These are phyloP conservation scores for Silybum marianum DNA, from an alignment of 129 eudicot species.

Conservation along the genomic window DNA sequence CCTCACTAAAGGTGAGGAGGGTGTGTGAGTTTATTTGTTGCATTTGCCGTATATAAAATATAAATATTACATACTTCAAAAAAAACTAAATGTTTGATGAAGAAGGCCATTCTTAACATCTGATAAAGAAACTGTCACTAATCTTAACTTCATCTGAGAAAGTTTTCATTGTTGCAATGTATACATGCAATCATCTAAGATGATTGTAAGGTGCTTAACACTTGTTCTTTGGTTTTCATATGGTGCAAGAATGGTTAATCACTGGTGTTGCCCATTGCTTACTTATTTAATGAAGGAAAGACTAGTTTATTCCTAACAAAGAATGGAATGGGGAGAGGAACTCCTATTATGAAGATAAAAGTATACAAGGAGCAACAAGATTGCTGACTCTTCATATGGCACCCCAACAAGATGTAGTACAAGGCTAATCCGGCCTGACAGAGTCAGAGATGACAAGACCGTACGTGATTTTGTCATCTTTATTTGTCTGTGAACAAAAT, in stretches of 20 bases:
- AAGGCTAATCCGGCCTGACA: background rate
- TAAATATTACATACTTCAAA: no score
- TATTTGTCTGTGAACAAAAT: background rate
- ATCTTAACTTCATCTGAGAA: no score
- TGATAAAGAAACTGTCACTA: no score
- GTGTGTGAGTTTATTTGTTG: no score
- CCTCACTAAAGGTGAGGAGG: no score
- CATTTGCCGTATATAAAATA: no score
- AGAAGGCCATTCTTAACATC: no score
- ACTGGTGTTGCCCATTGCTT: background rate
- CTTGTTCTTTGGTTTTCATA: background rate
- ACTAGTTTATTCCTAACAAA: background rate
- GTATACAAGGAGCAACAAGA: background rate
- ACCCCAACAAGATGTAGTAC: background rate
- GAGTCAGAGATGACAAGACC: background rate
- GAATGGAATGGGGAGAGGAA: background rate
- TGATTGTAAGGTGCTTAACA: background rate
- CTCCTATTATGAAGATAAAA: background rate
- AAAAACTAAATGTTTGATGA: no score
- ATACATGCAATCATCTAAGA: background rate
- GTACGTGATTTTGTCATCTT: background rate
- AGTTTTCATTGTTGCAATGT: background rate
- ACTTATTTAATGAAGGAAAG: background rate
- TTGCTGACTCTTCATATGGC: background rate
- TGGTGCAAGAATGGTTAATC: background rate